phyloP scores from a whole-genome alignment of 306 rosid genomes.

The Boehmeria nivea region DNA sequence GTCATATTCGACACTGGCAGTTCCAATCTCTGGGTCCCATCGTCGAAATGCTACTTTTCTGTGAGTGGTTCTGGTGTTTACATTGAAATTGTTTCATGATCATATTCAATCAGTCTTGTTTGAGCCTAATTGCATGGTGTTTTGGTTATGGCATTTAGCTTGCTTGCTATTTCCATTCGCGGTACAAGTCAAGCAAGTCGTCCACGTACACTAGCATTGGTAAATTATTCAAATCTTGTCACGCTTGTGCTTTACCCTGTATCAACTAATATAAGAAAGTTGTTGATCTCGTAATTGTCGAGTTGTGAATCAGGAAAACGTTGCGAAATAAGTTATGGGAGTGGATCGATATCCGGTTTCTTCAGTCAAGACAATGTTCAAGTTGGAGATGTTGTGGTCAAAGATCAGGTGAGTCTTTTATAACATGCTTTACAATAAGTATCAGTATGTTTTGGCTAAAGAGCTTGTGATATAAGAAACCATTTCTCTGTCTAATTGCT shows the following conservation, averaged over 20 bases:
- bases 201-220: constrained; percentile 54
- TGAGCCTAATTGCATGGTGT: constrained; percentile 3
- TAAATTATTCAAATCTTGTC: constrained; percentile 15
- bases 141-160: constrained; percentile 30
- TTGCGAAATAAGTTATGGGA: constrained; percentile 61
- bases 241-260: neutral
- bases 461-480: constrained; percentile 5
- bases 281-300: constrained; percentile 8
- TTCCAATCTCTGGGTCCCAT: constrained; percentile 88
- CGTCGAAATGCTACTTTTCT: constrained; percentile 70
- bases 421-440: neutral
- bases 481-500: neutral
- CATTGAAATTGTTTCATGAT: too few relatives aligned
- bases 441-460: constrained; percentile 15
- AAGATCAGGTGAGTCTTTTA: constrained; percentile 52
- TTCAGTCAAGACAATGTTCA: constrained; percentile 68
- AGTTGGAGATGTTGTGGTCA: constrained; percentile 60
- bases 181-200: constrained; percentile 65
- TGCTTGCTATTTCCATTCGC: constrained; percentile 63
- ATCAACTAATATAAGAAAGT: constrained; percentile 4
- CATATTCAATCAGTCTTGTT: neutral
- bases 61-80: constrained; percentile 37
- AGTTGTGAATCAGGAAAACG: constrained; percentile 53
- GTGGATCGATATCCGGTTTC: constrained; percentile 82
- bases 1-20: constrained; percentile 87